A percentile compares a stretch with the other conserved stretches of the same genome.
phyloP scores from a whole-genome alignment of 176 grass and related monocot species.

The Secale cereale region DNA sequence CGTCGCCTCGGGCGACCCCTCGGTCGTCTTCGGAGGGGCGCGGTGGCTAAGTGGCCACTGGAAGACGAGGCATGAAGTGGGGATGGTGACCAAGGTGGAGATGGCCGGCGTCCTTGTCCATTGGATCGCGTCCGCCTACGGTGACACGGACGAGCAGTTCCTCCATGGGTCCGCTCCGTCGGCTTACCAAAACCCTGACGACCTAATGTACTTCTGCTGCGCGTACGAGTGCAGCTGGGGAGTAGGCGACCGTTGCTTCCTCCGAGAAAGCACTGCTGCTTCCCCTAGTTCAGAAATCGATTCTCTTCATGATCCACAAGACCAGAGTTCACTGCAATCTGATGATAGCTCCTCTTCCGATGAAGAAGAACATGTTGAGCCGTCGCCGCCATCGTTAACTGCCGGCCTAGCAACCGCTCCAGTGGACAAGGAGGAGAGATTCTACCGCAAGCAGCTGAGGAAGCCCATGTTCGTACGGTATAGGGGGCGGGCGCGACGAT shows the following conservation, averaged over 20 bases:
- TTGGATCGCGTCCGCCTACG: neutral
- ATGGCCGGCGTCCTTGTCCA: neutral
- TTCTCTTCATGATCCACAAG: neutral
- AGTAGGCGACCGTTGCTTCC: neutral
- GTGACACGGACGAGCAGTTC: neutral
- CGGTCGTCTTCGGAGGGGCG: neutral
- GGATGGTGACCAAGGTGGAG: neutral
- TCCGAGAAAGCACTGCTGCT: neutral
- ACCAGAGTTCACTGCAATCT: too few species aligned
- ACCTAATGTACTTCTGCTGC: neutral
- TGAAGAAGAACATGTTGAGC: neutral
- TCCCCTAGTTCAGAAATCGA: neutral
- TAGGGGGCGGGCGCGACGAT: too few species aligned
- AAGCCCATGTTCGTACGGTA: too few species aligned
- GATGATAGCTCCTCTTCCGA: neutral
- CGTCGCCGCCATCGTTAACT: too few species aligned
- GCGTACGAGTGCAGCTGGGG: neutral
- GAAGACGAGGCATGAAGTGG: neutral
- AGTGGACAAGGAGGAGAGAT: too few species aligned
- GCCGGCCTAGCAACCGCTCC: too few species aligned
- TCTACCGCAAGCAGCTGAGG: too few species aligned
- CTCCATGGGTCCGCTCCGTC: neutral
- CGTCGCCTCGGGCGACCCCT: neutral
- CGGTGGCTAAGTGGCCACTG: conserved; percentile 13
- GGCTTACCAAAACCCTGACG: neutral